A percentile compares a stretch with the other conserved stretches of the same genome.
Conservation (phyloP, 2,329 filamentous ascomycete genomes). For the Orbilia javanica region DNA sequence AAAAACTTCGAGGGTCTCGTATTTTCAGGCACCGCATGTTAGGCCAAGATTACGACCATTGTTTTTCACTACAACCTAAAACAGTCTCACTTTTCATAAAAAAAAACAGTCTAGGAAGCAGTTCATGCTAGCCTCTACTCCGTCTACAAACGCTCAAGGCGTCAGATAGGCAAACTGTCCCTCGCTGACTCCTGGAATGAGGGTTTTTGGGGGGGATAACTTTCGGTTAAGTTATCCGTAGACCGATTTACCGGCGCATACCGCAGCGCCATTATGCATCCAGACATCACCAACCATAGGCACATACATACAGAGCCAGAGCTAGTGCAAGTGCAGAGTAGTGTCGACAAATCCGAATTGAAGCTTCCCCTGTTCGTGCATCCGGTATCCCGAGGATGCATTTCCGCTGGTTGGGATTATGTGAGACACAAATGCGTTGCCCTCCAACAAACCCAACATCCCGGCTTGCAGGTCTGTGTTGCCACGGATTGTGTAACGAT, state of each 20-base stretch:
- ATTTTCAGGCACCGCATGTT: neutral
- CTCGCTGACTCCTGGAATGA: neutral
- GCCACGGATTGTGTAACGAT: conserved; percentile 25
- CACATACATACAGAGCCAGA: no score
- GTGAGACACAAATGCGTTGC: conserved; percentile 24
- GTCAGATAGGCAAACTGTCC: neutral
- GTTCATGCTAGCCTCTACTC: neutral
- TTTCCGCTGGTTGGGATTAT: conserved; percentile 2
- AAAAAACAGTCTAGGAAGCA: neutral
- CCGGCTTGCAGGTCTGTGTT: conserved; percentile 14
- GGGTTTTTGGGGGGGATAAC: neutral
- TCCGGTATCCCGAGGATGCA: conserved; percentile 18
- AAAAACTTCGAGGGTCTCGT: conserved; percentile 3
- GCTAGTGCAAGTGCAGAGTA: neutral
- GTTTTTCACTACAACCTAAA: conserved; percentile 10
- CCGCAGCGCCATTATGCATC: conserved; percentile 19
- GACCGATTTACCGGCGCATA: conserved; percentile 38
- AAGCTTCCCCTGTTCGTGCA: conserved; percentile 24
- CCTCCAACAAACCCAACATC: conserved; percentile 44
- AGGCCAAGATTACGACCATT: conserved; percentile 8
- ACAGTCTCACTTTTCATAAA: conserved; percentile 31
- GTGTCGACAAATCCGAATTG: conserved; percentile 18
- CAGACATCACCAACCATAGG: conserved; percentile 8
- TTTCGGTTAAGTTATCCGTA: conserved; percentile 32
- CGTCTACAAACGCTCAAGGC: conserved; percentile 14